phyloP scores from a whole-genome alignment of 2,329 filamentous ascomycete genomes.

The Epichloe uncinata region DNA sequence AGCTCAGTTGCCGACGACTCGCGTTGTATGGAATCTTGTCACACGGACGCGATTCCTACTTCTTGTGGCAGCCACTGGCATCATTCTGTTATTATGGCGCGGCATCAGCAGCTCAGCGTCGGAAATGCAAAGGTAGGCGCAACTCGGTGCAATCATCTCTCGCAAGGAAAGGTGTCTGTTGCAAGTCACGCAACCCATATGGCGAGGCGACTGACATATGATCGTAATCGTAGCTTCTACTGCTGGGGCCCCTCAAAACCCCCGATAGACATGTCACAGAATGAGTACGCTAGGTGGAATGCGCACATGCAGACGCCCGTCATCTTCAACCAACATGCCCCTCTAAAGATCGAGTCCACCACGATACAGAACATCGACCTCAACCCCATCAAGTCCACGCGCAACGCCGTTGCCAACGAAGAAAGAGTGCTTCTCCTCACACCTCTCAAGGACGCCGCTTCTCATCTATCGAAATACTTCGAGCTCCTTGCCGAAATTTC shows the following conservation, averaged over 20 bases:
- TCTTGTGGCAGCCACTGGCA: slow-evolving; percentile 53
- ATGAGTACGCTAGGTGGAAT: slow-evolving; percentile 84
- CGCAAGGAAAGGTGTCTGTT: neutral
- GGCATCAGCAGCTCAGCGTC: slow-evolving; percentile 66
- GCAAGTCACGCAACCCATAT: neutral
- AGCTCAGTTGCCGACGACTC: slow-evolving; percentile 62
- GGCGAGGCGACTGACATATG: slow-evolving; percentile 6
- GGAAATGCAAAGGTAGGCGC: slow-evolving; percentile 76
- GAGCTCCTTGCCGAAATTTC: slow-evolving; percentile 80
- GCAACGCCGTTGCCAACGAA: slow-evolving; percentile 63
- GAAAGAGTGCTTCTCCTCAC: slow-evolving; percentile 88
- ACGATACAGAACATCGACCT: slow-evolving; percentile 72
- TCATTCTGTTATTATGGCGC: slow-evolving; percentile 76
- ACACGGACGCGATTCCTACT: slow-evolving; percentile 69
- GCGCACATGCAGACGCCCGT: slow-evolving; percentile 83
- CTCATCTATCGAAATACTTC: slow-evolving; percentile 78
- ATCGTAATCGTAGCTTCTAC: slow-evolving; percentile 57
- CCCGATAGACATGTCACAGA: slow-evolving; percentile 89
- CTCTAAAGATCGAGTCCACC: slow-evolving; percentile 69
- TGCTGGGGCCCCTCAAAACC: slow-evolving; percentile 92
- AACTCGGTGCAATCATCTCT: neutral
- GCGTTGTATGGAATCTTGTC: slow-evolving; percentile 56
- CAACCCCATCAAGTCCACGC: slow-evolving; percentile 71
- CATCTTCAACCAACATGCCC: slow-evolving; percentile 88
- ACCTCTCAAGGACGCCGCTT: slow-evolving; percentile 77